Evolutionary conservation across 2,329 filamentous ascomycete species (phyloP), one percentile per base, ranked within the genome.

Genomic region (Penicillium sp.): DNA sequence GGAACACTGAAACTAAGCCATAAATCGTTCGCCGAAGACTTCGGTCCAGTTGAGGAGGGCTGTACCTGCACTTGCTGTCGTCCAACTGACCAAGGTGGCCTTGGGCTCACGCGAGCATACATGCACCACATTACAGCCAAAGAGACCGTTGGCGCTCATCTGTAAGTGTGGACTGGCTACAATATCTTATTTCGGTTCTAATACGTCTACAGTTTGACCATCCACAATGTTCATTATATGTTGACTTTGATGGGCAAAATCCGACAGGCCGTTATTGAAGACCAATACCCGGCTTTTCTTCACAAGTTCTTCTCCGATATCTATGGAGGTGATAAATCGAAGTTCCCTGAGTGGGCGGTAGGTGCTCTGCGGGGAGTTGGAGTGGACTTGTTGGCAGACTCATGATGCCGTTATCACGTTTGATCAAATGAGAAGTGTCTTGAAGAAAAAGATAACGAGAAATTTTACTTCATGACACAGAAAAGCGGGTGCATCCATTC

Each of bases 221-320:
- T 97, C 71, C 94, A 99, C 75, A 99, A 99, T 71, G 91, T 99
- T 27, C 91, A 92, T 78, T 96, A 96, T 71, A 86, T 96, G 72
- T 81, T 99, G 54, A 84, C 89, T 59, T 78, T 99, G 67, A 97
- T 97, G 92, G 80, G 82, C 21, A 79, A 84, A 59, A 84, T 86
- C 13, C 84, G 93, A 59, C 81, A 90, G 61, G 87, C 94, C 17
- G 91, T 97, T 61, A 78, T 96, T 8, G 88, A 88, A 60, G 92
- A 96, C 71, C 77, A 81, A 51, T 97, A 89, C 73, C 93, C 94
- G 2, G 83, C 80, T 2, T 96, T 94, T 68, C 72, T 97, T 60
- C 86, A 80, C 64, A 77, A 83, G 35, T 97, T 96, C 78, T 99
- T 99, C 76, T 79, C 74, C 2, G 83, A 85, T 58, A 77, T 92